Evolutionary conservation across 345 rosid genomes (phyloP).

Genomic region (Gossypium raimondii): DNA sequence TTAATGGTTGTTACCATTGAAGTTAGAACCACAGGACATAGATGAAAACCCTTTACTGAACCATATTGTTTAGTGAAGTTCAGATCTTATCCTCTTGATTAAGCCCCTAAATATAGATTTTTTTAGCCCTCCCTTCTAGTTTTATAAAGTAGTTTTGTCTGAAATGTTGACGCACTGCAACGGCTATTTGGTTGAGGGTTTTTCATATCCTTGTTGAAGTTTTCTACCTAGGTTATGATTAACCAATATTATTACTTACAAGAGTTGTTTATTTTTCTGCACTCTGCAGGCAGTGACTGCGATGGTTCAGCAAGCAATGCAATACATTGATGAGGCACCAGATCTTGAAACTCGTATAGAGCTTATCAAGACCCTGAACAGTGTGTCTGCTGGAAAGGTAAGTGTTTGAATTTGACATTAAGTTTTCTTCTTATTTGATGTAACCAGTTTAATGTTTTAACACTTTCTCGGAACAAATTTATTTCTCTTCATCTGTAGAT

Average conservation of each 20-base stretch:
- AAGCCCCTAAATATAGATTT: background rate
- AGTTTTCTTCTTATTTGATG: background rate
- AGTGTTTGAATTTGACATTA: background rate
- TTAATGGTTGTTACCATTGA: background rate
- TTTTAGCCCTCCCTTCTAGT: background rate
- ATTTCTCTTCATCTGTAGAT: conserved; percentile 38
- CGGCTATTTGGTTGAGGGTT: background rate
- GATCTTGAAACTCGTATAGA: conserved; percentile 87
- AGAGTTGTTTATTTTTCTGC: background rate
- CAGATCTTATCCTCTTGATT: background rate
- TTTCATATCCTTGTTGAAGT: background rate
- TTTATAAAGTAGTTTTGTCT: background rate
- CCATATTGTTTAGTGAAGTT: background rate
- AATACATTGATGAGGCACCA: conserved; percentile 88
- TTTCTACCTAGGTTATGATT: background rate
- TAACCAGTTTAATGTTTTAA: background rate
- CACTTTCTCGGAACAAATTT: background rate
- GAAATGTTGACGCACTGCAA: background rate
- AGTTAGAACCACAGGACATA: background rate
- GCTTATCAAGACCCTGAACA: conserved; percentile 74
- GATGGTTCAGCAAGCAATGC: conserved; percentile 99
- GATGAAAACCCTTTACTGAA: background rate
- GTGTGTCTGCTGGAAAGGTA: conserved; percentile 93
- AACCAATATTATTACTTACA: background rate
- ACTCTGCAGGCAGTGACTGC: conserved; percentile 87